Evolutionary conservation across 345 rosid genomes (phyloP).

Genomic region (Salix purpurea): DNA sequence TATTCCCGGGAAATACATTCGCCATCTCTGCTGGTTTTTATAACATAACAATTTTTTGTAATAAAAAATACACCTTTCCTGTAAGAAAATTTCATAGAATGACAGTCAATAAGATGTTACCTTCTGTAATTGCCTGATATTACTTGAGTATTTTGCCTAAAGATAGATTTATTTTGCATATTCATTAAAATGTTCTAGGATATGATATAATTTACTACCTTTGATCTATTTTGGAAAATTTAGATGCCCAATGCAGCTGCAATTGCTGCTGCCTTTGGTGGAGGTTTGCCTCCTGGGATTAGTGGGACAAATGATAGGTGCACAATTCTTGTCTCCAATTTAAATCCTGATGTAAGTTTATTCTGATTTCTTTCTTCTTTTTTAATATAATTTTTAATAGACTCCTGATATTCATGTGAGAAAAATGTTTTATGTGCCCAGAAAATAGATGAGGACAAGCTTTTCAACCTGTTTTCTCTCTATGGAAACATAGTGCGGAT

Average conservation of each 20-base stretch:
- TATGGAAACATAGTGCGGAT: conserved; percentile 94
- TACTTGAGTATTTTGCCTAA: neutral
- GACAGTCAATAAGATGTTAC: neutral
- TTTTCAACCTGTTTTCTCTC: conserved; percentile 88
- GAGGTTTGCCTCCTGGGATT: conserved; percentile 93
- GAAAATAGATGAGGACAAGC: conserved; percentile 89
- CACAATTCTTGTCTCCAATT: conserved; percentile 80
- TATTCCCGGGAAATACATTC: neutral
- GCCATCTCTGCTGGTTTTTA: neutral
- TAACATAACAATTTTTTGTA: neutral
- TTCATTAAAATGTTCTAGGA: neutral
- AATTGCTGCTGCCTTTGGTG: conserved; percentile 93
- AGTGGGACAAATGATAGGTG: conserved; percentile 94
- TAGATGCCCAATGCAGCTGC: conserved; percentile 92
- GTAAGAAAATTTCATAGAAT: neutral
- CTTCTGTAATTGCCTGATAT: conserved; percentile 3
- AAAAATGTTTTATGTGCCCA: conserved; percentile 27
- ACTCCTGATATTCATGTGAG: conserved; percentile 13
- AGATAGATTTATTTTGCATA: neutral
- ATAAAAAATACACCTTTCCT: neutral
- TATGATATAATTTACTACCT: neutral
- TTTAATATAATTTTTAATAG: neutral
- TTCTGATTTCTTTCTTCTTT: neutral
- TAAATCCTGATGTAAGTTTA: conserved; percentile 78
- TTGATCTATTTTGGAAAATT: neutral